These are phyloP conservation scores for Acanthamoeba divionensis DNA, from an alignment of 208 protist species.

Conservation along the genomic window DNA sequence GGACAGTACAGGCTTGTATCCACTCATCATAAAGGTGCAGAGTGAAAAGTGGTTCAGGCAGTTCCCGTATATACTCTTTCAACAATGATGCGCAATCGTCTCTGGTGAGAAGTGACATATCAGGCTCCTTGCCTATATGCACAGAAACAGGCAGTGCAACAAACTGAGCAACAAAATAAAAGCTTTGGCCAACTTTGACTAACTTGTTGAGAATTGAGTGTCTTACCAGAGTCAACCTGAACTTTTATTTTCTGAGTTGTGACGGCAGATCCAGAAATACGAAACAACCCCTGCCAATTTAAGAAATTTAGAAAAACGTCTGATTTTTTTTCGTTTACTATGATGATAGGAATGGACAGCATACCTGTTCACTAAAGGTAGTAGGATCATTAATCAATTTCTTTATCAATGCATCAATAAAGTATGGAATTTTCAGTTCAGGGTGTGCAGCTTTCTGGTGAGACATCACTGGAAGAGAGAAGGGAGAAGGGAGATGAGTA, in stretches of 20 bases:
- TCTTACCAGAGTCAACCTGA: neutral
- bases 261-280: slow-evolving; percentile 30
- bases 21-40: neutral
- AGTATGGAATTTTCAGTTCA: slow-evolving; percentile 23
- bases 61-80: slow-evolving; percentile 45
- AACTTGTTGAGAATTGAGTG: neutral
- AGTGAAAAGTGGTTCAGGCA: slow-evolving; percentile 46
- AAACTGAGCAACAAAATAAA: neutral
- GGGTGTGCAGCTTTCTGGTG: neutral
- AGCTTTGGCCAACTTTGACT: neutral
- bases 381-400: too few species aligned
- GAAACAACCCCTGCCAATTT: neutral
- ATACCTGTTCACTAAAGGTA: slow-evolving; percentile 39
- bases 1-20: neutral
- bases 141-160: neutral
- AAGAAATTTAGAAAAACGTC: neutral
- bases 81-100: slow-evolving; percentile 21
- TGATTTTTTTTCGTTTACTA: neutral
- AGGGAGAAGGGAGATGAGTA: neutral
- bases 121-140: neutral
- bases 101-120: neutral
- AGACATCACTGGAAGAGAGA: slow-evolving; percentile 2
- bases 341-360: neutral
- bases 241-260: neutral
- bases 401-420: slow-evolving; percentile 1